Percentiles rank a stretch among this genome's conserved stretches.
Conservation (phyloP, 176 grass and related monocot genomes). For the Phyllostachys edulis region DNA sequence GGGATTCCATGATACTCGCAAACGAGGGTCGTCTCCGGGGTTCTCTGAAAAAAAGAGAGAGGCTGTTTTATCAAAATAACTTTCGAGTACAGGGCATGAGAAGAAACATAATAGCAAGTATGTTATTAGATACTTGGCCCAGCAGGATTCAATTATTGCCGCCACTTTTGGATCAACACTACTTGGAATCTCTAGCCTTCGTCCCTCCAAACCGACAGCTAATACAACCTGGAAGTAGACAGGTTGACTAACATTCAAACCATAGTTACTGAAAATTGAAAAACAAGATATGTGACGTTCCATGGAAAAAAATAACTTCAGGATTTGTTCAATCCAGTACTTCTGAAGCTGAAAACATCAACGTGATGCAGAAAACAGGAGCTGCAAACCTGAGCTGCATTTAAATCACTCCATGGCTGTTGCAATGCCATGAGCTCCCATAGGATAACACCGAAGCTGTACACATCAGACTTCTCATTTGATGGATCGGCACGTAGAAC, state of each 20-base stretch:
- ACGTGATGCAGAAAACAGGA: slow-evolving; percentile 21
- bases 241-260: not conserved
- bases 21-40: slow-evolving; percentile 75
- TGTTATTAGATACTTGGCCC: slow-evolving; percentile 60
- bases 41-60: slow-evolving; percentile 42
- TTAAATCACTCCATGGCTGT: slow-evolving; percentile 79
- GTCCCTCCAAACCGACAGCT: slow-evolving; percentile 72
- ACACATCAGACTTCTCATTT: slow-evolving; percentile 94
- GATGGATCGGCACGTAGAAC: slow-evolving; percentile 68
- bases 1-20: slow-evolving; percentile 68
- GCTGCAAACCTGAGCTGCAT: slow-evolving; percentile 58
- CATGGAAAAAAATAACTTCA: not conserved
- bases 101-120: slow-evolving; percentile 28
- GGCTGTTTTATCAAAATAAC: slow-evolving; percentile 1
- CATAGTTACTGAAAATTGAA: not conserved
- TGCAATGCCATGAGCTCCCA: slow-evolving; percentile 95
- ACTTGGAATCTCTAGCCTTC: slow-evolving; percentile 69
- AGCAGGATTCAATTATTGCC: slow-evolving; percentile 72
- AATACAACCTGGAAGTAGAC: slow-evolving; percentile 62
- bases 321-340: not conserved
- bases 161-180: slow-evolving; percentile 56
- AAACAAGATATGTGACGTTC: not conserved
- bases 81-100: not conserved
- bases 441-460: slow-evolving; percentile 79
- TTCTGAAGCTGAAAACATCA: not conserved